phyloP scores from a whole-genome alignment of 306 rosid genomes.

The Trifolium dubium region DNA sequence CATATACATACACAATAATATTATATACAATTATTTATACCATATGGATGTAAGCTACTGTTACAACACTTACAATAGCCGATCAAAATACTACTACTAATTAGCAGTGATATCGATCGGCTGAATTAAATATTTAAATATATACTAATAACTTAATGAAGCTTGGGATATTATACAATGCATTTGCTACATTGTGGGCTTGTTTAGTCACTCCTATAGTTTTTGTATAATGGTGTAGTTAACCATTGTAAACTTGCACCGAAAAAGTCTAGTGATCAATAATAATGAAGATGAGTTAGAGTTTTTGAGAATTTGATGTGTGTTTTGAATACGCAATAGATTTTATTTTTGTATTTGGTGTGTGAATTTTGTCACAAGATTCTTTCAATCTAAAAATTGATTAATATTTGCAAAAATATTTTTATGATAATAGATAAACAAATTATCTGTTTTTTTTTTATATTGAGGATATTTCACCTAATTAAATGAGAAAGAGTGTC shows the following conservation, averaged over 20 bases:
- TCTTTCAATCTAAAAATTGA: too few relatives aligned
- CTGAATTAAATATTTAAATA: background rate
- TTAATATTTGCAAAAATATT: too few relatives aligned
- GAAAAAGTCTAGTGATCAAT: too few relatives aligned
- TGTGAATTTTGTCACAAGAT: too few relatives aligned
- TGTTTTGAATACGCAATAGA: too few relatives aligned
- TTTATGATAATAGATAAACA: too few relatives aligned
- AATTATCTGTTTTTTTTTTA: background rate
- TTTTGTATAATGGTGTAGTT: background rate
- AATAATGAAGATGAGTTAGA: too few relatives aligned
- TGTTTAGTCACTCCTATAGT: background rate
- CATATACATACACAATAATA: background rate
- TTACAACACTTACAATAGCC: background rate
- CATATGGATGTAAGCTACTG: background rate
- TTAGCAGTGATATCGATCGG: background rate
- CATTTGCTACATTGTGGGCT: background rate
- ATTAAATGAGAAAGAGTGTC: background rate
- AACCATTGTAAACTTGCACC: background rate
- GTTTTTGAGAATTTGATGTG: too few relatives aligned
- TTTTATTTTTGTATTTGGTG: too few relatives aligned
- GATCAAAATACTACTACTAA: background rate
- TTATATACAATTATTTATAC: background rate
- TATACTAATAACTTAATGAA: conserved; percentile 1
- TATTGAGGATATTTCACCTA: background rate
- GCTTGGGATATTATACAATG: background rate